Evolutionary conservation across 1,284 basidiomycete species (phyloP).

Genomic region (Anthracocystis setariae): DNA sequence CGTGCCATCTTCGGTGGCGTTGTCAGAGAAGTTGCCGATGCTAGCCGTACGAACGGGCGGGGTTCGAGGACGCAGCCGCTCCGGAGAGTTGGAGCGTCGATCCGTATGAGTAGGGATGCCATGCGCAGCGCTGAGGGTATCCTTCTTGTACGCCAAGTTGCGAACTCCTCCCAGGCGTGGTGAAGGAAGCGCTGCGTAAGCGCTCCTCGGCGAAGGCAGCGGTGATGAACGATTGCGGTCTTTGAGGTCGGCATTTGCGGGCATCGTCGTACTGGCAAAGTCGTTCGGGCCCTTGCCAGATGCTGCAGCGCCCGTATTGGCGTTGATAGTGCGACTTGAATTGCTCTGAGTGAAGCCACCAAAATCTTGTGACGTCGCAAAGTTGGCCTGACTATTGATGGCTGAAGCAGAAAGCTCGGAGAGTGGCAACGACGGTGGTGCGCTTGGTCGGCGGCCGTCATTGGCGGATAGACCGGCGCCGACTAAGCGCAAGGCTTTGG

Average conservation of each 20-base stretch:
- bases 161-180: constrained; percentile 31
- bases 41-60: constrained; percentile 15
- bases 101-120: constrained; percentile 17
- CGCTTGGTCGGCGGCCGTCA: constrained; percentile 9
- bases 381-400: constrained; percentile 8
- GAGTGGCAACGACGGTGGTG: constrained; percentile 12
- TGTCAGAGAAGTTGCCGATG: constrained; percentile 6
- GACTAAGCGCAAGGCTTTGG: constrained; percentile 52
- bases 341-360: constrained; percentile 17
- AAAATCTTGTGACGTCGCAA: neutral
- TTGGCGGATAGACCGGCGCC: constrained; percentile 18
- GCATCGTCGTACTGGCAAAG: constrained; percentile 27
- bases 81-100: constrained; percentile 13
- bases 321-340: constrained; percentile 21
- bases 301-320: neutral
- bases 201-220: constrained; percentile 18
- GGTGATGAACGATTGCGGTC: constrained; percentile 37
- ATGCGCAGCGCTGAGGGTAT: constrained; percentile 22
- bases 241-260: constrained; percentile 28
- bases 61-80: constrained; percentile 20
- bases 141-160: constrained; percentile 28
- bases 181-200: constrained; percentile 17
- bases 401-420: constrained; percentile 12
- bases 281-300: constrained; percentile 19
- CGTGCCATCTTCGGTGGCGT: constrained; percentile 3